Conservation (phyloP, 768 basidiomycete species). For the Lentinus tigrinus region DNA sequence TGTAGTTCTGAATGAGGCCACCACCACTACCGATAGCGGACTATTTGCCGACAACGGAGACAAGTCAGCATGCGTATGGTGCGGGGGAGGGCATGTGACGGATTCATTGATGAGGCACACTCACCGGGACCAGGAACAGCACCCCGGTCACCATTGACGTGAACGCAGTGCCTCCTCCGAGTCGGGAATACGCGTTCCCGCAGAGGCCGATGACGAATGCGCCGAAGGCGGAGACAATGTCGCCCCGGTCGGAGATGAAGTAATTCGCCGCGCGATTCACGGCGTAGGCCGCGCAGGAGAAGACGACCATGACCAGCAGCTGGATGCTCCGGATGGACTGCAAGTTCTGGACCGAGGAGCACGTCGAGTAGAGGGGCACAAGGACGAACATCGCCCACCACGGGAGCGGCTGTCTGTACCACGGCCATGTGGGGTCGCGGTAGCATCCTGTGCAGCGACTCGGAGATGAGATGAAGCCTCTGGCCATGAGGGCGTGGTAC, state of each 20-base stretch:
- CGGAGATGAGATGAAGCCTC: not conserved
- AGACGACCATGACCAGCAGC: slow-evolving; percentile 72
- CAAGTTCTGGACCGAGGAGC: slow-evolving; percentile 73
- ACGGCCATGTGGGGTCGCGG: slow-evolving; percentile 71
- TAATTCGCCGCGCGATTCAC: slow-evolving; percentile 64
- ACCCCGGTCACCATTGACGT: slow-evolving; percentile 93
- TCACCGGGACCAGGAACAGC: slow-evolving; percentile 83
- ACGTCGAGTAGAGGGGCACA: slow-evolving; percentile 74
- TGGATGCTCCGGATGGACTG: slow-evolving; percentile 71
- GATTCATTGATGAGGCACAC: slow-evolving; percentile 32
- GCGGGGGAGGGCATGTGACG: not conserved
- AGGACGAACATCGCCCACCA: slow-evolving; percentile 79
- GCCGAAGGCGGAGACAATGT: slow-evolving; percentile 76
- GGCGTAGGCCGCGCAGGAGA: slow-evolving; percentile 73
- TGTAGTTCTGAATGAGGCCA: slow-evolving; percentile 60
- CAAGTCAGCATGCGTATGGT: not conserved
- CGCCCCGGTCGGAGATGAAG: slow-evolving; percentile 63
- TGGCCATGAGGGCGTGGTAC: not conserved
- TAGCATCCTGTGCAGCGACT: slow-evolving; percentile 55
- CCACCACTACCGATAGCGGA: slow-evolving; percentile 77
- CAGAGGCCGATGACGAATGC: slow-evolving; percentile 77
- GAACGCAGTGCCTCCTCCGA: slow-evolving; percentile 79
- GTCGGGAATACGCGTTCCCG: slow-evolving; percentile 78
- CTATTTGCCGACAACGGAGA: slow-evolving; percentile 34
- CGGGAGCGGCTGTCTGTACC: slow-evolving; percentile 76